Conservation (phyloP, 2,329 filamentous ascomycete species). For the Thelonectria olida region DNA sequence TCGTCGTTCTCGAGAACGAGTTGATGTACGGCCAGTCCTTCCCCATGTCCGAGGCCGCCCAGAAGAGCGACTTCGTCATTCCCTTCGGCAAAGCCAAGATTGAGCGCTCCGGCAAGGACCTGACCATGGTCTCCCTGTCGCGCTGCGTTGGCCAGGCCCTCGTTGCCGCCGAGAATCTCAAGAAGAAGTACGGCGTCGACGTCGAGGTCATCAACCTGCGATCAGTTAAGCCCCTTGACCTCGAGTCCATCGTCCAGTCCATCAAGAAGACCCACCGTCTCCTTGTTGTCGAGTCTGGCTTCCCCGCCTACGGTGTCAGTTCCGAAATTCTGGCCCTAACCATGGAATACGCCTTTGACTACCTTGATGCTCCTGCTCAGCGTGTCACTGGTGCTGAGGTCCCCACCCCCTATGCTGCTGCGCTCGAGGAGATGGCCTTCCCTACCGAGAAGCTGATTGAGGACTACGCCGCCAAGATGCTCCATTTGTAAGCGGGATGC, state of each 20-base stretch:
- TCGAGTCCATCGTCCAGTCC: constrained; percentile 94
- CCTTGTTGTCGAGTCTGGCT: constrained; percentile 92
- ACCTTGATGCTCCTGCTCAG: constrained; percentile 91
- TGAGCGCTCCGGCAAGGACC: constrained; percentile 92
- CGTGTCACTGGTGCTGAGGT: constrained; percentile 97
- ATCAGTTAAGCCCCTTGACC: constrained; percentile 94
- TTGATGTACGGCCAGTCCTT: constrained; percentile 92
- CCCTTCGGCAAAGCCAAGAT: constrained; percentile 99
- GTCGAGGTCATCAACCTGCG: constrained; percentile 98
- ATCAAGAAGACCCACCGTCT: constrained; percentile 98
- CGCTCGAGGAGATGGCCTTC: constrained; percentile 95
- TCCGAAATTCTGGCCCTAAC: constrained; percentile 93
- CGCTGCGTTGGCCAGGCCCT: constrained; percentile 95
- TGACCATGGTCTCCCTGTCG: constrained; percentile 94
- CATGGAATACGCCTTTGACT: constrained; percentile 99
- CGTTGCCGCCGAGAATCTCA: constrained; percentile 86
- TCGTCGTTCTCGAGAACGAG: constrained; percentile 91
- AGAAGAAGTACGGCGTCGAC: constrained; percentile 96
- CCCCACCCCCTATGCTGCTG: constrained; percentile 92
- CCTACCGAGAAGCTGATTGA: constrained; percentile 89
- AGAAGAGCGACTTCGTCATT: constrained; percentile 95
- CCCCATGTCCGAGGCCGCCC: constrained; percentile 96
- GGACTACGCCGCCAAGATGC: constrained; percentile 87
- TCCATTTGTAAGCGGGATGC: constrained; percentile 71
- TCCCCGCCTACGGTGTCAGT: constrained; percentile 92